These are phyloP conservation scores for Euphorbia celastroides DNA, from an alignment of 441 rosid species.

Conservation along the genomic window DNA sequence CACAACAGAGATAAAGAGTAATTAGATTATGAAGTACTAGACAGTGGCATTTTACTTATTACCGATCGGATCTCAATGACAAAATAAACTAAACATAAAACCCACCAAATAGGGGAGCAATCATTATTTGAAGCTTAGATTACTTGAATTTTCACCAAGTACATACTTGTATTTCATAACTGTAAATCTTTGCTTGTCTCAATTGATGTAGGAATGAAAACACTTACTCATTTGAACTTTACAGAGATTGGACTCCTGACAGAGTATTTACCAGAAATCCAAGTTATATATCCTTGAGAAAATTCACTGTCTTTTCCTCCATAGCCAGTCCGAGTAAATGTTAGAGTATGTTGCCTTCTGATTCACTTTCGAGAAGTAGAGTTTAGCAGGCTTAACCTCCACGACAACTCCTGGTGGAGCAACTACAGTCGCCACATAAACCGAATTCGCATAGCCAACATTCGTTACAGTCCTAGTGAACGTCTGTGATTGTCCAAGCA, in stretches of 20 bases:
- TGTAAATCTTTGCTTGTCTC: conserved; percentile 3
- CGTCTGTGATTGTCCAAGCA: conserved; percentile 29
- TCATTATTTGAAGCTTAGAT: not conserved
- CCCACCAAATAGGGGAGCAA: too few relatives aligned
- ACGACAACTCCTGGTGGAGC: conserved; percentile 40
- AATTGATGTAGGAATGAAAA: not conserved
- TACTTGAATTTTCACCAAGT: not conserved
- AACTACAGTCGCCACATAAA: conserved; percentile 20
- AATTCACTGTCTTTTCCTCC: conserved; percentile 9
- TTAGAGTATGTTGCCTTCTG: conserved; percentile 33
- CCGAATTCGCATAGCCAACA: conserved; percentile 30
- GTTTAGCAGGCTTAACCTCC: conserved; percentile 32
- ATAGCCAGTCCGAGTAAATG: conserved; percentile 20
- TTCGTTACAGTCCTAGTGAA: conserved; percentile 37
- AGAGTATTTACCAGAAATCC: conserved; percentile 31
- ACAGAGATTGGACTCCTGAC: conserved; percentile 40
- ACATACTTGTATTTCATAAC: not conserved
- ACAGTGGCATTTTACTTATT: too few relatives aligned
- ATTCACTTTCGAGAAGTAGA: conserved; percentile 28
- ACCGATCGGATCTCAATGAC: too few relatives aligned
- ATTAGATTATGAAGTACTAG: too few relatives aligned
- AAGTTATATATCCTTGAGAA: conserved; percentile 32
- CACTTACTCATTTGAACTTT: conserved; percentile 20
- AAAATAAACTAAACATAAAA: too few relatives aligned
- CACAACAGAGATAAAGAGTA: too few relatives aligned